Base-by-base conservation (phyloP, 2,329 filamentous ascomycete species). In the Xylariaceae sp. region DNA sequence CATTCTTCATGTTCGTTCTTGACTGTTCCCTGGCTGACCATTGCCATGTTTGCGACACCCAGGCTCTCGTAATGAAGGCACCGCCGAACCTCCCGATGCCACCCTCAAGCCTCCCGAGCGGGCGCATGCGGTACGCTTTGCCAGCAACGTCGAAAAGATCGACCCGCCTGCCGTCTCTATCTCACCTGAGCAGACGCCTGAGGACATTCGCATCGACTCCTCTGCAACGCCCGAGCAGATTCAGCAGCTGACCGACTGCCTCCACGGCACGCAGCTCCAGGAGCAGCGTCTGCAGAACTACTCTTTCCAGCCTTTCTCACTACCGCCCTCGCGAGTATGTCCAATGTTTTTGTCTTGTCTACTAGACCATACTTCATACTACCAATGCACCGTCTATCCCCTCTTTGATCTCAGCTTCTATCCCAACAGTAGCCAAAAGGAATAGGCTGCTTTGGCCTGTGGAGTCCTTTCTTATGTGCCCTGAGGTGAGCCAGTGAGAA, bases 301-400 rank as follows among this genome's bases (percentile, higher is more conserved):
- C 70, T 85, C 87, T 39, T 97, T 91, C 64, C 91, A 96, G 66
- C 86, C 92, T 32, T 85, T 96, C 56, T 97, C 94, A 33, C 76
- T 97, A 45, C 92, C 94, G 35, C 78, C 82, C 31, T 92, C 89
- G 41, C 81, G 89, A 71, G 89, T 92, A 83, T 71, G 86, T 80
- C 19, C 14, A 10, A 5, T 36, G 12, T 9, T 15, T 36, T 5
- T 36, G 50, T 52, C 62, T 68, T 27, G 22, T 27, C 22, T 27
- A 27, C 22, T 27, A 27, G 4, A 7, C 22, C 22, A 27, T 27
- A 27, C 14, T 71, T 64, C 48, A 39, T 44, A 49, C 44, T 48
- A 49, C 44, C 27, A n/a, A 30, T 46, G 7, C 11, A 44, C 27
- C 36, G 22, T 27, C 22, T 27, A 27, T 27, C 22, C 4, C 22